Conservation (phyloP, 2,329 filamentous ascomycete genomes). For the Uncinocarpus reesii region DNA sequence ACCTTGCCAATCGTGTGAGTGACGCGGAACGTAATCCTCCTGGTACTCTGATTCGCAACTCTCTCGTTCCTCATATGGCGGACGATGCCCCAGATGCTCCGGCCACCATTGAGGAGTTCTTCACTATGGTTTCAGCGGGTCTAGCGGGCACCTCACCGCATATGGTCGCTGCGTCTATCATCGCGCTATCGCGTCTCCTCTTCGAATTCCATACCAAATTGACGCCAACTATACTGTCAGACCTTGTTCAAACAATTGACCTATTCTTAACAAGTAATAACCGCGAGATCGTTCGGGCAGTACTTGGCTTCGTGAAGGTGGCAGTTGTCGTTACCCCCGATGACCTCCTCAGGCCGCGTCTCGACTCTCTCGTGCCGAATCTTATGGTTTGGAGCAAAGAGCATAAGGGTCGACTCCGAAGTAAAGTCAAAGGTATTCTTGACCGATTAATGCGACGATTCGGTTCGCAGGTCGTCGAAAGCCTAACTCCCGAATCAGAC, state of each 20-base stretch:
- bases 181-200: conserved; percentile 80
- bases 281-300: conserved; percentile 88
- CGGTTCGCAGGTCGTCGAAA: conserved; percentile 69
- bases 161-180: conserved; percentile 97
- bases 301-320: conserved; percentile 93
- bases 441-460: conserved; percentile 90
- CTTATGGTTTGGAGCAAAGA: conserved; percentile 94
- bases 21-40: conserved; percentile 45
- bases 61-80: conserved; percentile 78
- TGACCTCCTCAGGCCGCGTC: conserved; percentile 65
- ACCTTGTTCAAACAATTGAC: conserved; percentile 89
- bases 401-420: conserved; percentile 93
- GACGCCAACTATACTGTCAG: conserved; percentile 58
- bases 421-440: conserved; percentile 95
- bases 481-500: conserved; percentile 72
- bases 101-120: conserved; percentile 85
- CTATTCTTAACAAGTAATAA: conserved; percentile 95
- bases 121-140: conserved; percentile 96
- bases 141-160: conserved; percentile 85
- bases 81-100: conserved; percentile 63
- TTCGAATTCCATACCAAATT: conserved; percentile 76
- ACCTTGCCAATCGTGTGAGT: conserved; percentile 75
- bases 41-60: conserved; percentile 71
- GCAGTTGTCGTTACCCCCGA: conserved; percentile 77
- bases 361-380: conserved; percentile 71